Percentiles rank a stretch among this genome's conserved stretches.
Evolutionary conservation across 257 asterid species (phyloP).

Genomic region (Petunia axillaris): DNA sequence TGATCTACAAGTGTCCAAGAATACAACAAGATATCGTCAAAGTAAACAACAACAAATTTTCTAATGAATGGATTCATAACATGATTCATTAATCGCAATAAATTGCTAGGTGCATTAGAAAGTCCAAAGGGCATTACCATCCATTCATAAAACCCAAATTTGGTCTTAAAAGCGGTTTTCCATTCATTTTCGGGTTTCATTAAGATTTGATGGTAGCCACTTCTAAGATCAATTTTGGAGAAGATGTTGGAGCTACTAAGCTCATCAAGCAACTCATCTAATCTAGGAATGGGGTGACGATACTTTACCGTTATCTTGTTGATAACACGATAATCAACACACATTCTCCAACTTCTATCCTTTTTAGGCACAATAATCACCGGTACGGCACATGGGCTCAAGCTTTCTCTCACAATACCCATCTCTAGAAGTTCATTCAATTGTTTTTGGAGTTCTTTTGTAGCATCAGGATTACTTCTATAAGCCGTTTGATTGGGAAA

Average conservation of each 20-base stretch:
- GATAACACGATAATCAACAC: background rate
- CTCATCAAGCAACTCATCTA: background rate
- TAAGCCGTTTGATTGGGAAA: background rate
- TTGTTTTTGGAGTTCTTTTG: background rate
- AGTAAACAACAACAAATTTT: no score
- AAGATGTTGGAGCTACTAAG: no score
- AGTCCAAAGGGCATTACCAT: background rate
- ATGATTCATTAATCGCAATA: no score
- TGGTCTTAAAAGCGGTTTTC: slow-evolving; percentile 12
- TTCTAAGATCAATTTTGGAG: no score
- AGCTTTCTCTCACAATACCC: no score
- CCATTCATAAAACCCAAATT: background rate
- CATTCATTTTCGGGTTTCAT: slow-evolving; percentile 6
- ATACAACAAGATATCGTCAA: no score
- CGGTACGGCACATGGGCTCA: background rate
- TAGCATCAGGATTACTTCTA: background rate
- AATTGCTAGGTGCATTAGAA: no score
- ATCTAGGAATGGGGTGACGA: background rate
- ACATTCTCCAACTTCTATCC: background rate
- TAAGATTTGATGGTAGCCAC: no score
- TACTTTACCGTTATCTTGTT: background rate
- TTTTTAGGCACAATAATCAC: background rate
- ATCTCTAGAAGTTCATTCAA: no score
- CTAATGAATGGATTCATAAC: no score
- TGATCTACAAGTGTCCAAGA: background rate